Evolutionary conservation across 2,329 filamentous ascomycete genomes (phyloP), one percentile per base, ranked within the genome.

Genomic region (Penicillium sp.): DNA sequence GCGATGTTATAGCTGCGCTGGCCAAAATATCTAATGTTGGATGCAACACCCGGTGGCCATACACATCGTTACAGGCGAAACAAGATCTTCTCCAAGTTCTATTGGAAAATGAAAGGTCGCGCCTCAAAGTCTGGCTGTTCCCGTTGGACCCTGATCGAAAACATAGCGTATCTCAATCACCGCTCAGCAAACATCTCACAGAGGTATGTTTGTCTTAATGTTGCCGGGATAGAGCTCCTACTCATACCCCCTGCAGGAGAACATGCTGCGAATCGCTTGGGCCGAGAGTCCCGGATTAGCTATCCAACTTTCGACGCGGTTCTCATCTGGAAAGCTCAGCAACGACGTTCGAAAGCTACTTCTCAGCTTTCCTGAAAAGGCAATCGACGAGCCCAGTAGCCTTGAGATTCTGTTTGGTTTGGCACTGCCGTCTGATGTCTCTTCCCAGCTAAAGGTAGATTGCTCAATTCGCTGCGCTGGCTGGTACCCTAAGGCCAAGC

Each of bases 61-160:
- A 88, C 62, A 90, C 88, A 67, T 87, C 89, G 0, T 79, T 96
- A 46, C 87, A 90, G 60, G 79, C 86, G 9, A 98, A 96, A 76
- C 92, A 97, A 72, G 89, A 92, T 64, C 81, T 99, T n/a, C 81
- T 99, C 23, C 84, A 90, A 21, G 76, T 93, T 6, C 82, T 99
- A 5, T 82, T 99, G 23, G 89, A 93, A 62, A 95, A 91, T 71
- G 95, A 99, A 76, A 88, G 93, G 70, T 85, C 86, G 3, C 89
- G 94, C 48, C 82, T 99, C 46, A 87, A 85, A 48, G 95, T 99
- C 7, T 99, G 96, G 96, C 85, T 96, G 38, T 90, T 89, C 71
- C 96, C 95, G 1, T 80, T 97, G 41, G 87, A 87, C 63, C 86
- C 90, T 50, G 83, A 87, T 45, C 83, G 82, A 66, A 86, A 84